A percentile compares a stretch with the other conserved stretches of the same genome.
Conservation (phyloP, 176 grass and related monocot species). For the Tillandsia fasciculata region DNA sequence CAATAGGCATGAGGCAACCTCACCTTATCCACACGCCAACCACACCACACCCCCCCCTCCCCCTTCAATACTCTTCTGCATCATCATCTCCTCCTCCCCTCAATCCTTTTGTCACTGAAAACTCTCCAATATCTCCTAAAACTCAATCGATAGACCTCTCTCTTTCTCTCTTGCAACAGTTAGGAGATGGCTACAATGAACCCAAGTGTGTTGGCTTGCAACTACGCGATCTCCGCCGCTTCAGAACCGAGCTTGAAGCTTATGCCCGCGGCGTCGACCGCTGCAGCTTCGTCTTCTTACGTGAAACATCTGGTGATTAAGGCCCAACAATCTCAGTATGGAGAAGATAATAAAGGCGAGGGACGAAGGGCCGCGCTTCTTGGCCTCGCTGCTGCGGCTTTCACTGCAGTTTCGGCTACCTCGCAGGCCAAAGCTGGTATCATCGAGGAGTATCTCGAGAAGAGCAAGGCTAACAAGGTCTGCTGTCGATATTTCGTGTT, state of each 20-base stretch:
- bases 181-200: constrained; percentile 55
- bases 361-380: constrained; percentile 59
- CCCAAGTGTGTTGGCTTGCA: constrained; percentile 56
- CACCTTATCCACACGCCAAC: constrained; percentile 90
- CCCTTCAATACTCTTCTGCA: constrained; percentile 6
- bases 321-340: constrained; percentile 13
- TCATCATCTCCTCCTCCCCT: constrained; percentile 5
- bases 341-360: constrained; percentile 19
- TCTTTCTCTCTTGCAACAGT: neutral
- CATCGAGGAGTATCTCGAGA: constrained; percentile 93
- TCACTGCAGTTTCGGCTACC: constrained; percentile 30
- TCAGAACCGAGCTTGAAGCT: constrained; percentile 18
- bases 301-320: constrained; percentile 20
- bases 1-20: constrained; percentile 57
- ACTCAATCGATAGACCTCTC: too few species aligned
- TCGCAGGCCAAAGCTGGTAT: constrained; percentile 48
- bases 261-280: constrained; percentile 10
- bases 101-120: constrained; percentile 13
- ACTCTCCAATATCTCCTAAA: constrained; percentile 13
- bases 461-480: constrained; percentile 93
- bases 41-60: constrained; percentile 17
- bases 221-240: constrained; percentile 16
- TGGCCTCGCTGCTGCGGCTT: constrained; percentile 51
- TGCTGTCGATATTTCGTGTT: neutral
- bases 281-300: constrained; percentile 1